Conservation (phyloP, 495 filamentous ascomycete species). For the Tetracladium setigerum region DNA sequence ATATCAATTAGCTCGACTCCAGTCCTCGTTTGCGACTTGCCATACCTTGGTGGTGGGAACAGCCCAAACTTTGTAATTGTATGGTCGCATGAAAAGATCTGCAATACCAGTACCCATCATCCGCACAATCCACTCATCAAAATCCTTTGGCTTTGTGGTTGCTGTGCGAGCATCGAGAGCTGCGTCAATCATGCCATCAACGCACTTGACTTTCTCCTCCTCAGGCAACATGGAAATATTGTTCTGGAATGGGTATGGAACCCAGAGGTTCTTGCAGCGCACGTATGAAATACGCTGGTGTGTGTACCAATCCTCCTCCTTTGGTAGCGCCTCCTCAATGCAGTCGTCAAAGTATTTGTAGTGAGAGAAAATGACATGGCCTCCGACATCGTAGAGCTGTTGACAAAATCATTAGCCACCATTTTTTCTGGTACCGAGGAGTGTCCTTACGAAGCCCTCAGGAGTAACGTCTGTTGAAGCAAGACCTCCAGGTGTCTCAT, state of each 20-base stretch:
- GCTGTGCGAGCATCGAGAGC: constrained; percentile 76
- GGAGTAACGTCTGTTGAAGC: constrained; percentile 93
- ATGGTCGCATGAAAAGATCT: constrained; percentile 96
- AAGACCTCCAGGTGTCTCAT: constrained; percentile 90
- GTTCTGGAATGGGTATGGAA: constrained; percentile 99
- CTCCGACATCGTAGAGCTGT: constrained; percentile 97
- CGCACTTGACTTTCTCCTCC: constrained; percentile 90
- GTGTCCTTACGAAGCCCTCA: constrained; percentile 81
- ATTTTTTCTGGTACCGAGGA: background rate
- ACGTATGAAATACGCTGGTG: constrained; percentile 99
- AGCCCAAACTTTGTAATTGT: constrained; percentile 99
- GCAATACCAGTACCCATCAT: constrained; percentile 88
- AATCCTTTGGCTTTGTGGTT: constrained; percentile 87
- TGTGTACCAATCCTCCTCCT: constrained; percentile 89
- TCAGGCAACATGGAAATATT: constrained; percentile 99
- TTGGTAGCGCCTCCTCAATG: constrained; percentile 91
- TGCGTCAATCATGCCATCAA: constrained; percentile 96
- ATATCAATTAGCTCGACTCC: too few species aligned
- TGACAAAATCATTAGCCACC: constrained; percentile 3
- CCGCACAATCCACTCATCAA: constrained; percentile 97
- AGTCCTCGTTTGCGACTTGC: background rate
- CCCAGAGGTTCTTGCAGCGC: constrained; percentile 91
- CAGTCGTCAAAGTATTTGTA: constrained; percentile 99
- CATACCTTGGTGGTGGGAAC: constrained; percentile 94
- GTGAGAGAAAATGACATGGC: constrained; percentile 99